Base-by-base conservation (phyloP, 2,329 filamentous ascomycete genomes). In the Aspergillus sp. region DNA sequence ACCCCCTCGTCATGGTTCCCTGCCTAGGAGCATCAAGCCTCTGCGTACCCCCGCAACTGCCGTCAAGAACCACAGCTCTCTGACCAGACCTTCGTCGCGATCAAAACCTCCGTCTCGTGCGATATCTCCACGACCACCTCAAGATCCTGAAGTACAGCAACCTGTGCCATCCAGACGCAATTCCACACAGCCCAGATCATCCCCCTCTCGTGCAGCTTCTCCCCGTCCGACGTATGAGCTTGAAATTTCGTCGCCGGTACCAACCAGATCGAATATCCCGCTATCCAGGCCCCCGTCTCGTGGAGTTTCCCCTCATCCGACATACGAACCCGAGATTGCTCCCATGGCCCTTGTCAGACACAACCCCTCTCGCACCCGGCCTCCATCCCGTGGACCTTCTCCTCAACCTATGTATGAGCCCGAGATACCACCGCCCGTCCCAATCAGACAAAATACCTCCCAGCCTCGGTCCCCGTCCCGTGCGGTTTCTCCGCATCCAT, bases 31-130 rank as follows among this genome's bases (percentile, higher is more conserved):
- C 42, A 53, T 53, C 13, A 62, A 62, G 32, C 60, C 60, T n/a
- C 45, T 63, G 39, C 65, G 64, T 34, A 65, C 62, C 12, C 64
- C 69, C 28, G 63, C 64, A 4, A 66, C 61, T 12, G 61, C 64
- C 5, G 56, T 67, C 29, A 70, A 67, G 46, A 61, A 67, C 39
- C 64, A 66, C 41, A 58, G 60, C 46, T 63, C 62, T 2, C 29
- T 61, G 7, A 64, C 66, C 6, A 59, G 61, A 33, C 59, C 59
- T n/a, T 53, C 57, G 3, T 65, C 67, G 26, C 57, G 59, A 37
- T 60, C 65, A 19, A 51, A 60, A 32, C 49, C 59, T 30, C 57
- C 58, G 2, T 57, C 61, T 12, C 57, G 56, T 9, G 55, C 54
- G 2, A 37, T 46, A 11, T 64, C 61, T 28, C 59, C 61, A 7